These are phyloP conservation scores for Limnanthes douglasii DNA, from an alignment of 345 rosid species.

Conservation along the genomic window DNA sequence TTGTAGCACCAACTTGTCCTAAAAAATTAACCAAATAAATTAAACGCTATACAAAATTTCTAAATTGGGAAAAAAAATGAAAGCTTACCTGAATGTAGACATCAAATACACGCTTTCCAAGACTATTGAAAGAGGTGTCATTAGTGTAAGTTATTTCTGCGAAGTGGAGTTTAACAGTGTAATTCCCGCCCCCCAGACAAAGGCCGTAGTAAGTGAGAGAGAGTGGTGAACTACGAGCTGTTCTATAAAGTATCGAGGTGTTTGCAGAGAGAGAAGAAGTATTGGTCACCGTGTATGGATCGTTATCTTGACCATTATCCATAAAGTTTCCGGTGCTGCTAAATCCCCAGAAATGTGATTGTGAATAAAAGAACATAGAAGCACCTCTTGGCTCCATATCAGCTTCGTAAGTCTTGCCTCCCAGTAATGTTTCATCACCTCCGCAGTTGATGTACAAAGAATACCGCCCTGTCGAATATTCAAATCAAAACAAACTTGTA, in stretches of 20 bases:
- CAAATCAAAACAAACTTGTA: neutral
- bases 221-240: conserved; percentile 61
- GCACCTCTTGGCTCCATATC: conserved; percentile 60
- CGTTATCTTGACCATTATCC: conserved; percentile 55
- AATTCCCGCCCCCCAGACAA: conserved; percentile 62
- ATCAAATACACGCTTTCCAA: conserved; percentile 66
- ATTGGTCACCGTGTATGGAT: conserved; percentile 32
- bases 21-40: neutral
- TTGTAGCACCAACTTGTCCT: conserved; percentile 39
- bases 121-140: conserved; percentile 33
- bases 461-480: conserved; percentile 26
- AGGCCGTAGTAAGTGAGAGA: conserved; percentile 77
- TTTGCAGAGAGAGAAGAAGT: conserved; percentile 31
- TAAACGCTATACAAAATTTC: neutral
- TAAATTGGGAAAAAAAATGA: neutral
- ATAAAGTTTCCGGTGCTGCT: conserved; percentile 90
- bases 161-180: conserved; percentile 71
- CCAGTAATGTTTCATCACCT: conserved; percentile 27
- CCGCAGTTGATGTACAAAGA: conserved; percentile 68
- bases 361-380: conserved; percentile 25
- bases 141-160: conserved; percentile 60
- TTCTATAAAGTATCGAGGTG: conserved; percentile 35
- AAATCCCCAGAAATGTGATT: conserved; percentile 44
- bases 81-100: conserved; percentile 59
- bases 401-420: conserved; percentile 26